A percentile compares a stretch with the other conserved stretches of the same genome.
Conservation (phyloP, 179 eudicot species). For the Beta lomatogona region DNA sequence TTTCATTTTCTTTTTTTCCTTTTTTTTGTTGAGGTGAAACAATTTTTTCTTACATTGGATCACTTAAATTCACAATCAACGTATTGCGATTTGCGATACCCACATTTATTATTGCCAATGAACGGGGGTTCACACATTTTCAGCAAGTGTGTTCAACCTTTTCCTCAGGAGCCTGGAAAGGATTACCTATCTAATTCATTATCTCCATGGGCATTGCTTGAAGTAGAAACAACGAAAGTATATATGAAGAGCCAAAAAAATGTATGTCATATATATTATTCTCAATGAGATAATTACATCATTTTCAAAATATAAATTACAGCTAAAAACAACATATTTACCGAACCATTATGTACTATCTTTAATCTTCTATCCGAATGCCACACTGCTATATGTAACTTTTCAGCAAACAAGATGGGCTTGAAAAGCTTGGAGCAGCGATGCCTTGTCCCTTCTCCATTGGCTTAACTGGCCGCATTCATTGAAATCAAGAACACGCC, state of each 20-base stretch:
- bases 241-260: background rate
- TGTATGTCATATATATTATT: slow-evolving; percentile 8
- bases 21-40: too few relatives aligned
- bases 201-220: too few relatives aligned
- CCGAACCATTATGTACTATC: slow-evolving; percentile 26
- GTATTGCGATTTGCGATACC: accelerated
- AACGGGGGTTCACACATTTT: too few relatives aligned
- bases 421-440: slow-evolving; percentile 30
- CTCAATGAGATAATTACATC: slow-evolving; percentile 29
- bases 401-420: slow-evolving; percentile 56
- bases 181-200: too few relatives aligned
- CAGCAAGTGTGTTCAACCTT: too few relatives aligned
- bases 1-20: too few relatives aligned
- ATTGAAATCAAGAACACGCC: slow-evolving; percentile 85
- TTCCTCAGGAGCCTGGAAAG: too few relatives aligned
- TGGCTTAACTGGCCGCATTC: slow-evolving; percentile 71
- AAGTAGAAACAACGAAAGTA: too few relatives aligned
- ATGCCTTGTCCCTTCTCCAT: slow-evolving; percentile 34
- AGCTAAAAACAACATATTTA: background rate
- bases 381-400: slow-evolving; percentile 63
- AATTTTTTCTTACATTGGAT: too few relatives aligned
- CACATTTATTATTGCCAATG: too few relatives aligned
- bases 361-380: background rate
- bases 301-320: background rate
- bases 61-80: too few relatives aligned